phyloP scores from a whole-genome alignment of 306 rosid genomes.

The Fragaria vesca region DNA sequence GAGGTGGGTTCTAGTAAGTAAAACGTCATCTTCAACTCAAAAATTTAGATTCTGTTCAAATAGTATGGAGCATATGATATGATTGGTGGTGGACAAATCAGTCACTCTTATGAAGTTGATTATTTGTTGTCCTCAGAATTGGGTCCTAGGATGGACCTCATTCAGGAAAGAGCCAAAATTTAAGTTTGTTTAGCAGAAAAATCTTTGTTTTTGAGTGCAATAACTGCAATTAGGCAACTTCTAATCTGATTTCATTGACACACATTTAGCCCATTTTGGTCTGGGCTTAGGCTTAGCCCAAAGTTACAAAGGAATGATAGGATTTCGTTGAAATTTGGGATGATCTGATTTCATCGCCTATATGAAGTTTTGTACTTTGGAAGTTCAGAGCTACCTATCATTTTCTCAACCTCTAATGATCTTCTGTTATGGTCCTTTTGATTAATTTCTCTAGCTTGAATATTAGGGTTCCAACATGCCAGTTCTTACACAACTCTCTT shows the following conservation, averaged over 20 bases:
- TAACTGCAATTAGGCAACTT: background rate
- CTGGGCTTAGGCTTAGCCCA: background rate
- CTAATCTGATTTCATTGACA: background rate
- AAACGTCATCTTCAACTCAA: background rate
- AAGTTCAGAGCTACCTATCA: background rate
- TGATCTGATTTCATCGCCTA: no score
- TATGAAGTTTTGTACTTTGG: no score
- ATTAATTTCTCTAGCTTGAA: background rate
- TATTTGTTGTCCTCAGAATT: background rate
- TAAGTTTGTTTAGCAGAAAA: background rate
- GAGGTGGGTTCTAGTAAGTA: background rate
- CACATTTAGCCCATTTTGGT: background rate
- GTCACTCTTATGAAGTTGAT: background rate
- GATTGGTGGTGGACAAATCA: background rate
- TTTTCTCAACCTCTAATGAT: background rate
- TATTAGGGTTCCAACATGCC: background rate
- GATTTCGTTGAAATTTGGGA: no score
- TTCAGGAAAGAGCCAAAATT: background rate
- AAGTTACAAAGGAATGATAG: background rate
- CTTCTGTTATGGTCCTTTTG: background rate
- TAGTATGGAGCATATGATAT: background rate
- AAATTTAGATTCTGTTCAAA: background rate
- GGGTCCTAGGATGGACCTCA: background rate
- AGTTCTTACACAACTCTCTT: background rate
- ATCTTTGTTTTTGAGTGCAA: background rate